Percentiles rank a stretch among this genome's conserved stretches.
phyloP scores from a whole-genome alignment of 2,329 filamentous ascomycete genomes.

The Hortaea werneckii region DNA sequence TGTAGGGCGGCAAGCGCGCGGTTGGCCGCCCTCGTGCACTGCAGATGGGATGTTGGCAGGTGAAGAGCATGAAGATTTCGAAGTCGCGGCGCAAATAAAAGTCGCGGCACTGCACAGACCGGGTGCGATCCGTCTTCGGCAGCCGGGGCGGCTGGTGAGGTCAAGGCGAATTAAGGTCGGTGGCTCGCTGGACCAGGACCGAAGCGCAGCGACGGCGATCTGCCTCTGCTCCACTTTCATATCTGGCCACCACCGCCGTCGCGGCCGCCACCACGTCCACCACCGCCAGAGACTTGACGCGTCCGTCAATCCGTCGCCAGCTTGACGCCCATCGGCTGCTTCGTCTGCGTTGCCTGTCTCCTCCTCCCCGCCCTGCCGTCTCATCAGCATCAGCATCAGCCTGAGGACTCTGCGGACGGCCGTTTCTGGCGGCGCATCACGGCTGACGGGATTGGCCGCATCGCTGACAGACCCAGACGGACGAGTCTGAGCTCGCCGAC shows the following conservation, averaged over 20 bases:
- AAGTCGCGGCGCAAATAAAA: background rate
- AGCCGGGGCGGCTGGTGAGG: background rate
- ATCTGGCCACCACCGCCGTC: background rate
- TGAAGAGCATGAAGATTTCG: background rate
- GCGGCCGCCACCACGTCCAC: background rate
- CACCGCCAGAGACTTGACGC: background rate
- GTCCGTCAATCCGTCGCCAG: too few species aligned
- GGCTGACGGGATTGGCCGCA: background rate
- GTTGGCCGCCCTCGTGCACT: background rate
- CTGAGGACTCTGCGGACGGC: too few species aligned
- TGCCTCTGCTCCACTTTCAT: too few species aligned
- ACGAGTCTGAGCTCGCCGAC: background rate
- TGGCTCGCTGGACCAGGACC: too few species aligned
- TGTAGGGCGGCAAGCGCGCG: background rate
- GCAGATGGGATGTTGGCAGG: background rate
- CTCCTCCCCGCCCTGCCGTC: too few species aligned
- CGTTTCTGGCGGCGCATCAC: background rate
- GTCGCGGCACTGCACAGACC: background rate
- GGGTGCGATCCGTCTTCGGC: background rate
- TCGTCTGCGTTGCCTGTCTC: background rate
- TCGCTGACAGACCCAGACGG: background rate
- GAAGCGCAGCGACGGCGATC: too few species aligned
- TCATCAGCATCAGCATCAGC: too few species aligned
- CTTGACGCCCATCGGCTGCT: background rate
- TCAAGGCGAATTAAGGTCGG: too few species aligned